These are phyloP conservation scores for Kodamaea kakaduensis DNA, from an alignment of 805 yeast genomes.

Conservation along the genomic window DNA sequence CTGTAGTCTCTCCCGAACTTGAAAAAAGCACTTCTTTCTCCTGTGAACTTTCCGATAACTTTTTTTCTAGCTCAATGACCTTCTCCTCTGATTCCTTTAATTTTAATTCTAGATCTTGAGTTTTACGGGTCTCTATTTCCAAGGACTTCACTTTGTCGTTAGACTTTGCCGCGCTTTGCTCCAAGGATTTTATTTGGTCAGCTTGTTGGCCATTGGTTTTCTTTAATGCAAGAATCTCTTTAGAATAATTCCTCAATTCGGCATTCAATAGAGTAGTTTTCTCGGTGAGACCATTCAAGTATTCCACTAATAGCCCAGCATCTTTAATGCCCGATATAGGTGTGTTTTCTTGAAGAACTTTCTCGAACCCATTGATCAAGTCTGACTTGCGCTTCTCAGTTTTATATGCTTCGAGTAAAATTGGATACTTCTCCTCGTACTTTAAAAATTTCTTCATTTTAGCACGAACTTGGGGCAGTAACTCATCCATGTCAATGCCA, in stretches of 20 bases:
- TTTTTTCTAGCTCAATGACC: background rate
- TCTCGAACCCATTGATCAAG: constrained; percentile 61
- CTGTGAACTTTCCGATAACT: too few species aligned
- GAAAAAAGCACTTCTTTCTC: too few species aligned
- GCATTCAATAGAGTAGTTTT: constrained; percentile 58
- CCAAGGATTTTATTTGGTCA: constrained; percentile 2
- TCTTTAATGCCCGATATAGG: constrained; percentile 77
- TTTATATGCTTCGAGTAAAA: constrained; percentile 78
- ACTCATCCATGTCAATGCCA: constrained; percentile 28
- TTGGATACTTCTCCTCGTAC: constrained; percentile 89
- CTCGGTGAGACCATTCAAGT: constrained; percentile 56
- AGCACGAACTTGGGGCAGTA: constrained; percentile 55
- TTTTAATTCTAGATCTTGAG: constrained; percentile 4
- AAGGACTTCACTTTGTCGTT: background rate
- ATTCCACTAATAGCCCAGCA: constrained; percentile 64
- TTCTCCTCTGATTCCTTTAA: background rate
- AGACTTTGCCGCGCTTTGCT: background rate
- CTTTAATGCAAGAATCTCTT: constrained; percentile 19
- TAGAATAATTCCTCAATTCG: constrained; percentile 54
- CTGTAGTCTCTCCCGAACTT: too few species aligned
- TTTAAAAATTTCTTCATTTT: constrained; percentile 73
- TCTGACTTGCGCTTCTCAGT: constrained; percentile 66
- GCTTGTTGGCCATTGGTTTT: constrained; percentile 5
- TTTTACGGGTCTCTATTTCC: background rate
- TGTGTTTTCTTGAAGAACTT: constrained; percentile 68